Base-by-base conservation (phyloP, 176 grass and related monocot species). In the Musa itinerans region DNA sequence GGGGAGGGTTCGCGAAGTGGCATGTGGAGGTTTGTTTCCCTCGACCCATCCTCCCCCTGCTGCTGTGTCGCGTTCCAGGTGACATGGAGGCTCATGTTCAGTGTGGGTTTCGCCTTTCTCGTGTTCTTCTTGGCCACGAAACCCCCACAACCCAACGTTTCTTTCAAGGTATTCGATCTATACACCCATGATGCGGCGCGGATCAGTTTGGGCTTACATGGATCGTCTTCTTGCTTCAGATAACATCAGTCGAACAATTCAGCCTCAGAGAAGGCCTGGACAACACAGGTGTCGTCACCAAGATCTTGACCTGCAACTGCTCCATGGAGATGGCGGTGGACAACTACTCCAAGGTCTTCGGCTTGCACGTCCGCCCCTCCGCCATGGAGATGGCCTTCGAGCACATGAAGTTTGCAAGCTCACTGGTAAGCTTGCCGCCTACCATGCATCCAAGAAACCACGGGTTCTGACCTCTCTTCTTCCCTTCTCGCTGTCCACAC, bases 321-420 rank as follows among this genome's bases (percentile, higher is more conserved):
- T 91, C 88, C 53, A 81, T 98, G 24, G 80, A 81, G 70, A 87
- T 98, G 94, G 74, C 68, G 53, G 57, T 89, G 16, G 94, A 98
- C 17, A 93, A 98, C 86, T 69, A 86, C 82, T 98, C 94, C 24
- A 91, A 79, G 82, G 82, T 98, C 74, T 98, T 98, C 75, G 73
- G 72, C 19, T 89, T 98, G 53, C 88, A 27, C 65, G 66, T 93
- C 62, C 56, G 25, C 67, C 71, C 94, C n/a, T 81, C 83, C 17
- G 56, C 43, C 14, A 66, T 98, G 63, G 63, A 85, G 63, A 87
- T 93, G 77, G 81, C 78, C 20, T 98, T 98, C 20, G 86, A 72
- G 63, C 77, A 72, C 22, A 81, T 98, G 79, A 79, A 74, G 25
- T 98, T 98, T 50, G 94, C 93, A 2, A 76, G 25, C 63, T 87